A percentile compares a stretch with the other conserved stretches of the same genome.
These are phyloP conservation scores for Choanephora cucurbitarum DNA, from an alignment of 371 early-diverging fungal species.

Conservation along the genomic window DNA sequence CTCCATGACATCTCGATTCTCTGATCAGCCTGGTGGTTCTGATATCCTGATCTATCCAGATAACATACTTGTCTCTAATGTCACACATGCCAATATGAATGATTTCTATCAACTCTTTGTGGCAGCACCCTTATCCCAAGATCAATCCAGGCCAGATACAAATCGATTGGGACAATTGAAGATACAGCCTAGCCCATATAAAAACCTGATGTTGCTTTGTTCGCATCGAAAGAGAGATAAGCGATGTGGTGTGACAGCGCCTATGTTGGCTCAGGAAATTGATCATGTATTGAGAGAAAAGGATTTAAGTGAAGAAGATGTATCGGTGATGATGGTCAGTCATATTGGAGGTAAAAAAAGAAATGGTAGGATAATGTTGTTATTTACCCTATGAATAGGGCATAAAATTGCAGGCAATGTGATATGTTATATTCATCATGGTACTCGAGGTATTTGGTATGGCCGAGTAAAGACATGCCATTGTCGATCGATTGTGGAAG, in stretches of 20 bases:
- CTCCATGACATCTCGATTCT: constrained; percentile 24
- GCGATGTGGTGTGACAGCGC: constrained; percentile 73
- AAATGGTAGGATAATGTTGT: too few species aligned
- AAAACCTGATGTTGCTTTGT: constrained; percentile 61
- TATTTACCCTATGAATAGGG: constrained; percentile 37
- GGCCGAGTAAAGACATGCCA: constrained; percentile 60
- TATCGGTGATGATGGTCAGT: constrained; percentile 52
- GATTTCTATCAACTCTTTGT: constrained; percentile 32
- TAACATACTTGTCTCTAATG: constrained; percentile 39
- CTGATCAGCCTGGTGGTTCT: constrained; percentile 21
- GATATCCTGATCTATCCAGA: constrained; percentile 45
- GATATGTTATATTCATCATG: constrained; percentile 55
- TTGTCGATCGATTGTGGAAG: constrained; percentile 48
- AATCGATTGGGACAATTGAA: constrained; percentile 16
- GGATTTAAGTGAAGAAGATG: constrained; percentile 45
- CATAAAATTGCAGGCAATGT: constrained; percentile 78
- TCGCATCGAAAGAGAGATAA: constrained; percentile 75
- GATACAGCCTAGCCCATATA: constrained; percentile 27
- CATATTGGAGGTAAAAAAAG: constrained; percentile 72
- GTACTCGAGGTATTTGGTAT: constrained; percentile 58
- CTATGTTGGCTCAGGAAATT: constrained; percentile 67
- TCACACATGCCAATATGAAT: constrained; percentile 25
- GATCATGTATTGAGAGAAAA: constrained; percentile 50
- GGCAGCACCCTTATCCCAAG: constrained; percentile 18
- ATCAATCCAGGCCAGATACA: constrained; percentile 13